Conservation (phyloP, 2,329 filamentous ascomycete species). For the Aspergillus proliferans region DNA sequence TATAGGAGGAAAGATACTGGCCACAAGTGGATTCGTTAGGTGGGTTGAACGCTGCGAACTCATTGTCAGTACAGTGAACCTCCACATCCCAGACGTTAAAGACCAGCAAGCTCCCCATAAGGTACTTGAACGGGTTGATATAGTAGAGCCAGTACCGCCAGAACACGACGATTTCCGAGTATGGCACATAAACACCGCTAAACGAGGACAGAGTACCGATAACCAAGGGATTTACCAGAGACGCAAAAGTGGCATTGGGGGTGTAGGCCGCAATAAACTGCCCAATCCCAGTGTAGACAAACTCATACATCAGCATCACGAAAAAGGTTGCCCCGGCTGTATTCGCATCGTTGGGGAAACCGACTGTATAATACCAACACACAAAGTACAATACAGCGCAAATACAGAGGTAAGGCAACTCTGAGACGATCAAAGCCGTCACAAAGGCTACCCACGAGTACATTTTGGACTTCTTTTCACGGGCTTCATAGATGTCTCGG, state of each 20-base stretch:
- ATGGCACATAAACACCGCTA: conserved; percentile 26
- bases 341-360: conserved; percentile 36
- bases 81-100: conserved; percentile 20
- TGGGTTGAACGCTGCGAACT: conserved; percentile 28
- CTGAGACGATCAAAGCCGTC: conserved; percentile 61
- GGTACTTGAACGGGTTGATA: conserved; percentile 26
- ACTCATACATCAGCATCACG: conserved; percentile 66
- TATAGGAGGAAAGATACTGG: conserved; percentile 51
- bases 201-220: conserved; percentile 40
- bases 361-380: conserved; percentile 67
- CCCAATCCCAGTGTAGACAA: conserved; percentile 65
- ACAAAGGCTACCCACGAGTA: conserved; percentile 71
- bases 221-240: conserved; percentile 69
- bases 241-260: conserved; percentile 59
- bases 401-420: conserved; percentile 62
- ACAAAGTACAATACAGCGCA: conserved; percentile 61
- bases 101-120: conserved; percentile 23
- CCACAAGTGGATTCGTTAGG: conserved; percentile 47
- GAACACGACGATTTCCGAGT: conserved; percentile 23
- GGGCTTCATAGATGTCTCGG: conserved; percentile 59
- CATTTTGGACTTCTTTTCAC: conserved; percentile 65
- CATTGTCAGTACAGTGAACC: conserved; percentile 17
- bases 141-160: conserved; percentile 30
- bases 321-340: conserved; percentile 51
- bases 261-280: conserved; percentile 76